Evolutionary conservation across 2,329 filamentous ascomycete species (phyloP).

Genomic region (Cercospora sojina): DNA sequence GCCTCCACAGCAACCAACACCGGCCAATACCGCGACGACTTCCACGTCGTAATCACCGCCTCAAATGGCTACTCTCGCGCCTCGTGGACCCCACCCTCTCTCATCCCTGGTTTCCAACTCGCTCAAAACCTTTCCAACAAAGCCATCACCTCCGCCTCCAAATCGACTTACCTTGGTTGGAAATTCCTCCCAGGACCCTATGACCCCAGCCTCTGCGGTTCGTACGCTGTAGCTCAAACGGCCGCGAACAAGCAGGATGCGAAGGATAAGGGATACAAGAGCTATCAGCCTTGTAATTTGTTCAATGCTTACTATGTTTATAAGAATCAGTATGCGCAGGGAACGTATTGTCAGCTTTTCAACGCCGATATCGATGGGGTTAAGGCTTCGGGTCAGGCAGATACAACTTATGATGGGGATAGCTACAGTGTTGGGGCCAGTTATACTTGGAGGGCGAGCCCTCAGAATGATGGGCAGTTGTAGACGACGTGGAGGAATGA

Average conservation of each 20-base stretch:
- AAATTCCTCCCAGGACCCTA: constrained; percentile 33
- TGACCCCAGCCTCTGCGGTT: constrained; percentile 29
- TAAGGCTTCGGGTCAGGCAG: constrained; percentile 18
- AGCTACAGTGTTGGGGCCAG: constrained; percentile 9
- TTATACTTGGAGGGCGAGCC: constrained; percentile 12
- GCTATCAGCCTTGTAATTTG: constrained; percentile 30
- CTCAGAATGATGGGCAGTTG: constrained; percentile 13
- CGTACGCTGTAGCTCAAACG: constrained; percentile 30
- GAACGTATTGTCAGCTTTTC: constrained; percentile 33
- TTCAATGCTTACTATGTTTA: constrained; percentile 34
- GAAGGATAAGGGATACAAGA: constrained; percentile 14
- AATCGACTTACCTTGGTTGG: constrained; percentile 24
- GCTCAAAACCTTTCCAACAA: constrained; percentile 33
- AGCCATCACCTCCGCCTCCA: constrained; percentile 28
- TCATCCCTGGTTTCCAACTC: constrained; percentile 34
- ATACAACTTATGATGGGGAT: constrained; percentile 11
- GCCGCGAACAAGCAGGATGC: constrained; percentile 26
- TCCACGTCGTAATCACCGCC: constrained; percentile 34
- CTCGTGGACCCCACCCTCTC: constrained; percentile 12
- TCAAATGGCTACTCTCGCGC: constrained; percentile 37
- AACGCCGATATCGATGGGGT: constrained; percentile 20
- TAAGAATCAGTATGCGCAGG: constrained; percentile 28
- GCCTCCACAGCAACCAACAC: constrained; percentile 30
- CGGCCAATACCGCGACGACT: constrained; percentile 30
- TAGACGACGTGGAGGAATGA: neutral